phyloP scores from a whole-genome alignment of 306 rosid species.

The Abrus precatorius region DNA sequence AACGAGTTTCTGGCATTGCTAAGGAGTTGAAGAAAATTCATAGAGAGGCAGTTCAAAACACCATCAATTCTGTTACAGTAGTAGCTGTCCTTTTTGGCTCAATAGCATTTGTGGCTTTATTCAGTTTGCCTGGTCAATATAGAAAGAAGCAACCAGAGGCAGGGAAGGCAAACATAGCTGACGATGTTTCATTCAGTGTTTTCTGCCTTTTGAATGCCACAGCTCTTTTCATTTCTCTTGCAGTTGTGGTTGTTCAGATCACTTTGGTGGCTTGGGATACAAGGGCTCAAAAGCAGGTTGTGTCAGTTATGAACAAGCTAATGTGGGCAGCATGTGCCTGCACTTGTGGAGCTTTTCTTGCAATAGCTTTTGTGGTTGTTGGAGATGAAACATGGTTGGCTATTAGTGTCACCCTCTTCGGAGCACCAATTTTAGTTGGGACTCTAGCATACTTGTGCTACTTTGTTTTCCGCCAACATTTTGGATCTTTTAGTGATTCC shows the following conservation, averaged over 20 bases:
- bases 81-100: constrained; percentile 95
- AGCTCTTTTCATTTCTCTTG: constrained; percentile 87
- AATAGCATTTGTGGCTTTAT: constrained; percentile 92
- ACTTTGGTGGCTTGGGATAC: constrained; percentile 99
- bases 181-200: constrained; percentile 65
- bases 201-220: constrained; percentile 83
- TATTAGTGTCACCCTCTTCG: constrained; percentile 68
- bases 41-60: constrained; percentile 91
- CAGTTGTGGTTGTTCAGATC: constrained; percentile 97
- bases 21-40: constrained; percentile 91
- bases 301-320: constrained; percentile 88
- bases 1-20: constrained; percentile 85
- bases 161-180: constrained; percentile 76
- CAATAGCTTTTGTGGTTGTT: constrained; percentile 85
- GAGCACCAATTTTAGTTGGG: constrained; percentile 77
- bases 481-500: constrained; percentile 71
- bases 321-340: constrained; percentile 97
- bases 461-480: constrained; percentile 77
- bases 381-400: constrained; percentile 86
- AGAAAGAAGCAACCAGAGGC: constrained; percentile 22
- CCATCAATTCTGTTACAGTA: constrained; percentile 82
- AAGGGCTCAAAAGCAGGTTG: constrained; percentile 85
- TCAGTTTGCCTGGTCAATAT: constrained; percentile 92
- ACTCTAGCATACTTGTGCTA: constrained; percentile 89
- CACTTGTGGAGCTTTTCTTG: constrained; percentile 85